Base-by-base conservation (phyloP, 2,329 filamentous ascomycete genomes). In the Ophiocordyceps australis region DNA sequence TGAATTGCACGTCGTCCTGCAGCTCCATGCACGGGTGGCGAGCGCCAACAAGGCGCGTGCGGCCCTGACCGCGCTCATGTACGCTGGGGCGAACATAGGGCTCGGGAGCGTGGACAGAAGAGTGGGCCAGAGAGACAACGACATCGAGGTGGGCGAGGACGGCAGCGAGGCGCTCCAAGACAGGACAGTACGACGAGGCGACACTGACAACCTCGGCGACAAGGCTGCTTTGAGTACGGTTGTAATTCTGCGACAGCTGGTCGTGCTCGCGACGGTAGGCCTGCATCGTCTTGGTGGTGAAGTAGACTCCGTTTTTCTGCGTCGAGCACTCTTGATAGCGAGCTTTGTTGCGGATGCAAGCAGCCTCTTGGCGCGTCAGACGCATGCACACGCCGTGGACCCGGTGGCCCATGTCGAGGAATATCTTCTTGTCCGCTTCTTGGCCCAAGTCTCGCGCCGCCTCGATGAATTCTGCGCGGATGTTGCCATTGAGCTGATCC, bases 221-320 rank as follows among this genome's bases (percentile, higher is more conserved):
- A 4, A 98, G 62, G 24, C 85, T 83, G 32, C 70, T 77, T 52
- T 98, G 91, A 1, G 85, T 95, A 28, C 83, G 74, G 52, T 92
- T 92, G 57, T 98, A 98, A 44, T 82, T 93, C 33, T 83, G 75
- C 1, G 82, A 91, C 1, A 94, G 63, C 49, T 95, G 85, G 43
- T 98, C 86, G 37, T 92, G 83, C 41, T 98, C 86, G 27, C 86
- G 71, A 17, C 89, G 76, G 40, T 85, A 68, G 15, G 72, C 65
- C 42, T 83, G 76, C 39, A 98, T 61, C 17, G 65, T 72, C 28
- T 71, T 73, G 4, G 89, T 98, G 2, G 89, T 95, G 50, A 98
- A 98, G 55, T 89, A 98, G 28, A 95, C 89, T 22, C 89, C 89
- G 46, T 94, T 98, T 63, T 98, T 98, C 53, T 95, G 89, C 1